These are phyloP conservation scores for Epichloe scottii DNA, from an alignment of 2,329 filamentous ascomycete species.

Conservation along the genomic window DNA sequence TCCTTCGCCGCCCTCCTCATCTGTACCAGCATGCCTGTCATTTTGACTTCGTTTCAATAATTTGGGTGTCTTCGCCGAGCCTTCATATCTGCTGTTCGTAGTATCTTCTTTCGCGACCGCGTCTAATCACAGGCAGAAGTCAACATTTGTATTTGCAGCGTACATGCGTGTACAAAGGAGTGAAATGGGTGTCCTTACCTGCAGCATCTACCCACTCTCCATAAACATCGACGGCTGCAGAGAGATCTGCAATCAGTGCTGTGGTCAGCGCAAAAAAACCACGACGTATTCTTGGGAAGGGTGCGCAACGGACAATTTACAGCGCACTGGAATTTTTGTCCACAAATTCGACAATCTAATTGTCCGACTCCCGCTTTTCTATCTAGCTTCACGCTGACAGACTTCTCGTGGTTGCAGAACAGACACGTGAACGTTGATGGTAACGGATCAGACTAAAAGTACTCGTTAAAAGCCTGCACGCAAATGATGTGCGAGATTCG, in stretches of 20 bases:
- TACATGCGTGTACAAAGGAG: not conserved
- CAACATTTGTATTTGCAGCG: not conserved
- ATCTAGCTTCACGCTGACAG: conserved; percentile 81
- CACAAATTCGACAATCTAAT: conserved; percentile 83
- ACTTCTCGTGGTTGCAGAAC: conserved; percentile 96
- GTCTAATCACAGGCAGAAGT: conserved; percentile 21
- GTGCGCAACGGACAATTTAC: conserved; percentile 62
- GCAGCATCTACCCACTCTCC: conserved; percentile 94
- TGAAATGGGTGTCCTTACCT: conserved; percentile 26
- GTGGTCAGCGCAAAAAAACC: conserved; percentile 7
- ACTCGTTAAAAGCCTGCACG: not conserved
- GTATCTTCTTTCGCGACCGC: conserved; percentile 36
- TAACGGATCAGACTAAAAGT: conserved; percentile 50
- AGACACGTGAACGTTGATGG: conserved; percentile 86
- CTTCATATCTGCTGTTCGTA: conserved; percentile 16
- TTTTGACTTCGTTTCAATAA: conserved; percentile 5
- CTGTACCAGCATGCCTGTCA: conserved; percentile 22
- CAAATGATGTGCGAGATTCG: not conserved
- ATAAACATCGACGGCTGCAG: conserved; percentile 87
- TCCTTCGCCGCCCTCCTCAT: conserved; percentile 41
- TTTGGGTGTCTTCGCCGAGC: conserved; percentile 12
- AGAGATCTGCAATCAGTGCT: conserved; percentile 52
- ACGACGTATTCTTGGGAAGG: not conserved
- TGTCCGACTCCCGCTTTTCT: conserved; percentile 83
- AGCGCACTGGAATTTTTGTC: conserved; percentile 81